Evolutionary conservation across 2,329 filamentous ascomycete species (phyloP).

Genomic region (Fusarium mangiferae): DNA sequence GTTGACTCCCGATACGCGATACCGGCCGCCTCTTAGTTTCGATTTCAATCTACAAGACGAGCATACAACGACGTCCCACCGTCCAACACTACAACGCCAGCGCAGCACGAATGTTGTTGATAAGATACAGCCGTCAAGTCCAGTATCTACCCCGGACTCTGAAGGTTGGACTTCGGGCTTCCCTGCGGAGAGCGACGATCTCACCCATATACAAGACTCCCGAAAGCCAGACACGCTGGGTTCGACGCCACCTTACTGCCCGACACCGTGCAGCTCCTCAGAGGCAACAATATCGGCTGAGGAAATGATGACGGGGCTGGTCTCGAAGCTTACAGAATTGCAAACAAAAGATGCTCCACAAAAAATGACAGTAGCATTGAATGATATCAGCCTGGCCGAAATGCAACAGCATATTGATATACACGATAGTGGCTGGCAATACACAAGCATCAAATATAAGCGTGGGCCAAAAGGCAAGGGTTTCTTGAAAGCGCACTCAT

Average conservation of each 20-base stretch:
- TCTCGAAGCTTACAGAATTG: neutral
- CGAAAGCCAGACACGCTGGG: neutral
- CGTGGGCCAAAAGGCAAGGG: neutral
- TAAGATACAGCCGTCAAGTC: too few species aligned
- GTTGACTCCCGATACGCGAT: too few species aligned
- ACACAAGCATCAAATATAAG: neutral
- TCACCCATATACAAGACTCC: neutral
- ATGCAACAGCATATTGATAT: neutral
- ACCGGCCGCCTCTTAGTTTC: too few species aligned
- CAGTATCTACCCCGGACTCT: too few species aligned
- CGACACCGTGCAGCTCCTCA: neutral
- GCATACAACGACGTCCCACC: too few species aligned
- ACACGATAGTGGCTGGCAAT: neutral
- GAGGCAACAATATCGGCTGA: neutral
- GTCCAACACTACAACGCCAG: neutral
- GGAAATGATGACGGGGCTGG: neutral
- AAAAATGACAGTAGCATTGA: neutral
- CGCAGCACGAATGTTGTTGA: too few species aligned
- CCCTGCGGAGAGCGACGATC: neutral
- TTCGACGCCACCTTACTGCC: neutral
- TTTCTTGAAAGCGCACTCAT: neutral
- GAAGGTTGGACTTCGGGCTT: neutral
- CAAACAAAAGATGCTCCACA: neutral
- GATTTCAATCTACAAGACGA: too few species aligned
- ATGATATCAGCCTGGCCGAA: neutral